Percentiles rank a stretch among this genome's conserved stretches.
Conservation (phyloP, 2,329 filamentous ascomycete species). For the Gnomoniopsis sp. region DNA sequence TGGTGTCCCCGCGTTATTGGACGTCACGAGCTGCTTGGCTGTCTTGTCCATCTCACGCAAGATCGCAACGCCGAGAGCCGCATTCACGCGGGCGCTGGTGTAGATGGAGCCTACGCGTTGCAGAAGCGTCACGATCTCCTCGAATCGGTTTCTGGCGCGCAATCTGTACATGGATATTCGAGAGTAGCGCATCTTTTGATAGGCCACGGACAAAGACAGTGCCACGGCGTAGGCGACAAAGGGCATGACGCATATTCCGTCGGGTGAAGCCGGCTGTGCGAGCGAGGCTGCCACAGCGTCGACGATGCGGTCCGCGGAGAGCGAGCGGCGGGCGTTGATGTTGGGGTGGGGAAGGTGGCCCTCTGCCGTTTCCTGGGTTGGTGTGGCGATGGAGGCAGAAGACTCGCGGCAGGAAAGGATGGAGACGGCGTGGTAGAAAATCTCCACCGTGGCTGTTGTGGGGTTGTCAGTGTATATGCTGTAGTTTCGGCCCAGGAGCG, state of each 20-base stretch:
- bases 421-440: slow-evolving; percentile 61
- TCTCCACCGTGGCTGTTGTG: slow-evolving; percentile 53
- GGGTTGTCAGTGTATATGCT: neutral
- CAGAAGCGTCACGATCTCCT: slow-evolving; percentile 50
- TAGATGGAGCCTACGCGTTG: slow-evolving; percentile 54
- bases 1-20: slow-evolving; percentile 1
- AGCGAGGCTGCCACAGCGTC: slow-evolving; percentile 48
- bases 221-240: slow-evolving; percentile 61
- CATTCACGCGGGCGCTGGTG: slow-evolving; percentile 54
- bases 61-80: slow-evolving; percentile 52
- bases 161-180: slow-evolving; percentile 55
- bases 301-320: slow-evolving; percentile 56
- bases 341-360: slow-evolving; percentile 40
- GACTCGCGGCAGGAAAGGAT: slow-evolving; percentile 59
- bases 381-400: slow-evolving; percentile 25
- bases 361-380: slow-evolving; percentile 33
- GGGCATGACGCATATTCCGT: slow-evolving; percentile 49
- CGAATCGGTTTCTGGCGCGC: slow-evolving; percentile 52
- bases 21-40: slow-evolving; percentile 35
- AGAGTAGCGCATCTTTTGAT: slow-evolving; percentile 62
- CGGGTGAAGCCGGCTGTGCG: neutral
- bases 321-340: slow-evolving; percentile 54
- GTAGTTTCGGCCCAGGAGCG: neutral
- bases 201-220: slow-evolving; percentile 58
- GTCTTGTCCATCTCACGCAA: slow-evolving; percentile 55